Evolutionary conservation across 495 filamentous ascomycete genomes (phyloP), one percentile per base, ranked within the genome.

Genomic region (Choiromyces venosus): DNA sequence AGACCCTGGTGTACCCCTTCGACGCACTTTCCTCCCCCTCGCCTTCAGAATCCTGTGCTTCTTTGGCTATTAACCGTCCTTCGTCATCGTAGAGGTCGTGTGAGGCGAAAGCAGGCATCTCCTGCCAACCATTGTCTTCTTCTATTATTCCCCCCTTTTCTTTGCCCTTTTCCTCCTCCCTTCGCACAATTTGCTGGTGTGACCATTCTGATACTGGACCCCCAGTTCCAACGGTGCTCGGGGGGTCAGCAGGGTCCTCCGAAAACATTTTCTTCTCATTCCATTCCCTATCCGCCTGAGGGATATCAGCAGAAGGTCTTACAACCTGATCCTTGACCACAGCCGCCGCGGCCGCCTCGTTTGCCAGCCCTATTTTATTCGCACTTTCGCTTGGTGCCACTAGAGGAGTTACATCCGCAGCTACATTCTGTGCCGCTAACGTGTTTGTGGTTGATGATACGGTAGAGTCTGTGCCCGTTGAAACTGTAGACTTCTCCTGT

Each of bases 61-160:
- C 93, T 42, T 87, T 87, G 10, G 94, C 95, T 73, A 99, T 85
- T 38, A 98, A 86, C 79, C 87, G 92, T 72, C 93, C 92, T 77
- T 96, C 90, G 75, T 99, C 95, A 81, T 99, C 92, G 82, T 98
- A 99, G 40, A 96, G 89, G 83, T 98, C 94, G 80, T 93, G 92
- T 25, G 92, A 90, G 9, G 93, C 95, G 73, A 91, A 91, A 8
- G 96, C 91, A 25, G 95, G 94, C 95, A 99, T 99, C 2, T 86
- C 85, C 83, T 97, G 91, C 95, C 95, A 99, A 36, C 90, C 88
- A 0, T 88, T 87, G 8, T 87, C 83, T 9, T 86, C 82, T n/a
- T 87, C 84, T 61, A 6, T 38, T 80, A 80, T 10, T 83, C 80
- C 67, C 86, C 83, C 39, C 87, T 83, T 7, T 82, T 77, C 16